Base-by-base conservation (phyloP, 441 rosid genomes). In the Gossypium schwendimanii region DNA sequence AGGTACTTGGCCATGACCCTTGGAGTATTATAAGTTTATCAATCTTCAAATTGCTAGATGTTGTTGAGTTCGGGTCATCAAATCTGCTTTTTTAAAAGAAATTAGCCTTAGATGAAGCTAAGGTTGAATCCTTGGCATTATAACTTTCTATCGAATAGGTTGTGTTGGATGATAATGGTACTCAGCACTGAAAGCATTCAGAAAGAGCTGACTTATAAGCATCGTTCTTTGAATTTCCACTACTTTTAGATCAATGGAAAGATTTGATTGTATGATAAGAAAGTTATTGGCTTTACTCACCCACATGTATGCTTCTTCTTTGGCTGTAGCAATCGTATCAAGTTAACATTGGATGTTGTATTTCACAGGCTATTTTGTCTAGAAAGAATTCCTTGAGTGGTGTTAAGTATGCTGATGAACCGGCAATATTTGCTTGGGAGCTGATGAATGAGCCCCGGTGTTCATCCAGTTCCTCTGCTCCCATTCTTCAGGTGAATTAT, bases 361-460 rank as follows among this genome's bases (percentile, higher is more conserved):
- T 23, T 72, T 66, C 57, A 70, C 79, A 83, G 87, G 77, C 80
- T 10, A 76, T 84, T 68, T 65, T 86, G 76, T 78, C 66, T 17
- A 84, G 89, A 74, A 86, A 77, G 74, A 86, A 86, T 73, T 71
- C 86, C 36, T 36, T 83, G 20, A 86, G 82, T 72, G 82, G 87
- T 55, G 78, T 84, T 21, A 77, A 69, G 49, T 86, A 86, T 66
- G 74, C 54, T 45, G 83, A 82, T 7, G 89, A 86, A 67, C 86
- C 89, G 0, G 82, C 87, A 62, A 86, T 86, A 60, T 83, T 86
- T 80, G 86, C 89, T 7, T 86, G 89, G 87, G 89, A 86, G 71
- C 84, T 86, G 18, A 86, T 86, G 76, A 84, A 86, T 63, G 89
- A 86, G 76, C 89, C 87, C 23, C 83, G 87, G 4, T 82, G 89